phyloP scores from a whole-genome alignment of 2,329 filamentous ascomycete species.

The Clonostachys chloroleuca region DNA sequence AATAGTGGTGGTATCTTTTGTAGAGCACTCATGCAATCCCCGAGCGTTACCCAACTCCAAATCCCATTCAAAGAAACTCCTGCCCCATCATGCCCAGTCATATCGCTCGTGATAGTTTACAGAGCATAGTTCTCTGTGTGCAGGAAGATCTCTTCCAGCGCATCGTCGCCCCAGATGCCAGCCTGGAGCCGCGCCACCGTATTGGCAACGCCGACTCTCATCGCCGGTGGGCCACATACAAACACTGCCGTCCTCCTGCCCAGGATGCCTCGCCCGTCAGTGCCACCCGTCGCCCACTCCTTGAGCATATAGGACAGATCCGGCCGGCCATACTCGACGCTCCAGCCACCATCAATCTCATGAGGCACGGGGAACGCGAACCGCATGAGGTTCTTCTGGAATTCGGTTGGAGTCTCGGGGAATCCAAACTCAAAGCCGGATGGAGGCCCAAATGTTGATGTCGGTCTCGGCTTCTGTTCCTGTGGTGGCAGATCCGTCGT shows the following conservation, averaged over 20 bases:
- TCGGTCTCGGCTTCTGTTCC: conserved; percentile 33
- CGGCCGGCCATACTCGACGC: conserved; percentile 86
- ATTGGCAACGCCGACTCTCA: conserved; percentile 84
- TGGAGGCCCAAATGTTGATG: conserved; percentile 53
- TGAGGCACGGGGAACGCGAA: conserved; percentile 76
- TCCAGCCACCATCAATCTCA: conserved; percentile 76
- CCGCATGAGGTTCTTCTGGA: conserved; percentile 85
- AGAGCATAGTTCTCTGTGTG: conserved; percentile 95
- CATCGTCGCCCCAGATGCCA: conserved; percentile 74
- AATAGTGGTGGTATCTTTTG: no score
- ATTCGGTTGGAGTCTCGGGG: conserved; percentile 76
- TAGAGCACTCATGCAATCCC: no score
- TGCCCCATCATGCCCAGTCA: no score
- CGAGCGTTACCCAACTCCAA: no score
- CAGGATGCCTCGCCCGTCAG: conserved; percentile 63
- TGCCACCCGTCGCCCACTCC: conserved; percentile 71
- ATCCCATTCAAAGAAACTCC: no score
- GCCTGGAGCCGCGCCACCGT: conserved; percentile 79
- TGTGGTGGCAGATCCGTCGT: conserved; percentile 29
- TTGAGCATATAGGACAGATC: conserved; percentile 83
- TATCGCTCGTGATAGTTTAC: conserved; percentile 29
- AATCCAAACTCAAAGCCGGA: conserved; percentile 77
- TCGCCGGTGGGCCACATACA: conserved; percentile 83
- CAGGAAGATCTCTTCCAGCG: conserved; percentile 84
- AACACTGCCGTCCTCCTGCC: conserved; percentile 84